Base-by-base conservation (phyloP, 805 yeast genomes). In the Candida lessepsii region DNA sequence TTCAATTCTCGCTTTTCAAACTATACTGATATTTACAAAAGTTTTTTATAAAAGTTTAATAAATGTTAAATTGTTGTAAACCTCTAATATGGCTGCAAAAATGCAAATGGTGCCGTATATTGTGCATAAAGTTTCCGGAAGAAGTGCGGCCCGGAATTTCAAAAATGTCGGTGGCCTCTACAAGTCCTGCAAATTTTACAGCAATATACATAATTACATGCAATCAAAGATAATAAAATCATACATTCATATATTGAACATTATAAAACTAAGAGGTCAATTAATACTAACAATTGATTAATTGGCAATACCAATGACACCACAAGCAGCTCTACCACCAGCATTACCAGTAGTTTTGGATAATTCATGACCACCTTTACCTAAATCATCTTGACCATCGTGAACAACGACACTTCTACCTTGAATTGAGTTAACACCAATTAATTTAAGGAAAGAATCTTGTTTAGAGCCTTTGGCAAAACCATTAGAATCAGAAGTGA, bases 281-380 rank as follows among this genome's bases (percentile, higher is more conserved):
- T 11, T 23, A 16, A 33, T 18, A n/a, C 35, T 11, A 14, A 23
- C 36, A 3, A n/a, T 31, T 20, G 29, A 15, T 51, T 65, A 67
- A 42, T 64, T 58, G 47, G 87, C 52, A 49, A 83, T 56, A 50
- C 97, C 97, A 73, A 90, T 89, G 60, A 90, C 96, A 75, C 98
- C 98, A 75, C 98, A 90, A 50, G 98, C 98, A 54, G 93, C 86
- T 81, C 98, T 89, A 53, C 84, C 90, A 66, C 98, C 98, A 46
- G 98, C 97, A 62, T 90, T 88, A 75, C 97, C 97, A 53, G 96
- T 89, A 75, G 84, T 88, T 71, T 85, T 78, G 49, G 96, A 86
- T 68, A 87, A 96, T 45, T 86, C 82, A 62, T 82, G 81, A 48
- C 89, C 95, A 68, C 96, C 96, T 75, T 86, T 83, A 65, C 97